Percentiles rank a stretch among this genome's conserved stretches.
Evolutionary conservation across 1,284 basidiomycete genomes (phyloP).

Genomic region (Coriolopsis trogii): DNA sequence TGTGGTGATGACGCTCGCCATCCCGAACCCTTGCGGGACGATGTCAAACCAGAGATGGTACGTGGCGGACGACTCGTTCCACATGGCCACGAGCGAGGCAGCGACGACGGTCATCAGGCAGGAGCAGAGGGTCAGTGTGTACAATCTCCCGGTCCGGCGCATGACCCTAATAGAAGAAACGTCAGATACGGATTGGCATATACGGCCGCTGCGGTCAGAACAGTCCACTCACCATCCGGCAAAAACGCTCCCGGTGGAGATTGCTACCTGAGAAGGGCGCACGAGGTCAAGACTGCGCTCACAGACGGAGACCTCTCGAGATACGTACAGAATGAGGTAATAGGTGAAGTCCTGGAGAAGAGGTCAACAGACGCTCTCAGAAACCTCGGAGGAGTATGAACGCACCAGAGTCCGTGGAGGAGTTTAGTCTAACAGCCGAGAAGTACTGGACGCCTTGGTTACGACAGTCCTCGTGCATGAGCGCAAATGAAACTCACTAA

Average conservation of each 20-base stretch:
- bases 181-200: slow-evolving; percentile 4
- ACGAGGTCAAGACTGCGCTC: slow-evolving; percentile 19
- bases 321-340: slow-evolving; percentile 82
- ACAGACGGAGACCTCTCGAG: not conserved
- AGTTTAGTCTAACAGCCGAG: slow-evolving; percentile 79
- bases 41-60: slow-evolving; percentile 79
- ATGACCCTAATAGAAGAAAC: slow-evolving; percentile 60
- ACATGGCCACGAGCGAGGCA: slow-evolving; percentile 58
- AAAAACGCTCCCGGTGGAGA: slow-evolving; percentile 80
- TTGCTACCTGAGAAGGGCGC: slow-evolving; percentile 53
- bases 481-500: slow-evolving; percentile 49
- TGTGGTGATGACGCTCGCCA: slow-evolving; percentile 81
- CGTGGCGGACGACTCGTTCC: slow-evolving; percentile 63
- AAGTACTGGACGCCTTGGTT: slow-evolving; percentile 60
- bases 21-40: slow-evolving; percentile 80
- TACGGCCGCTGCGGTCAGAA: slow-evolving; percentile 9
- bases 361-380: slow-evolving; percentile 13
- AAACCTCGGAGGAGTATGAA: slow-evolving; percentile 7
- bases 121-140: slow-evolving; percentile 68
- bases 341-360: slow-evolving; percentile 65
- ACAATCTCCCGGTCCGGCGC: slow-evolving; percentile 82
- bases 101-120: slow-evolving; percentile 56
- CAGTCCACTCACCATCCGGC: slow-evolving; percentile 71
- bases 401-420: slow-evolving; percentile 73
- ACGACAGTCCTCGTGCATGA: not conserved